Percentiles rank a stretch among this genome's conserved stretches.
These are phyloP conservation scores for Rhodotorula sp. DNA, from an alignment of 1,284 basidiomycete genomes.

Conservation along the genomic window DNA sequence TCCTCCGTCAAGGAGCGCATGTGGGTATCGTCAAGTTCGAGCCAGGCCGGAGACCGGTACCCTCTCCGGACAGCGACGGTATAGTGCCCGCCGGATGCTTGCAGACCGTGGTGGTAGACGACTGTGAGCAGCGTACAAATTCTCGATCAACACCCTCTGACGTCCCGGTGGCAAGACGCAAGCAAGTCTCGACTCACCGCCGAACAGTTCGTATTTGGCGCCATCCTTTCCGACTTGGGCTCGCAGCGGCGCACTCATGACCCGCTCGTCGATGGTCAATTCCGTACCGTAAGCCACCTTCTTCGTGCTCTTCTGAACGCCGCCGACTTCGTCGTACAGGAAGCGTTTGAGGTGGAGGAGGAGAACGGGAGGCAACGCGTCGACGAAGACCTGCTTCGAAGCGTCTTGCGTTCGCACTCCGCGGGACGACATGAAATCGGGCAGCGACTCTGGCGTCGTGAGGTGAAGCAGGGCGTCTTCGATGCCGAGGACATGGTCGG, in stretches of 20 bases:
- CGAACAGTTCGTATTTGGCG: slow-evolving; percentile 79
- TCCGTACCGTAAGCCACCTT: slow-evolving; percentile 75
- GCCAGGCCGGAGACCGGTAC: slow-evolving; percentile 56
- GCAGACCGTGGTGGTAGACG: slow-evolving; percentile 89
- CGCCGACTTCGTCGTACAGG: slow-evolving; percentile 79
- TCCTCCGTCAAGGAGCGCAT: slow-evolving; percentile 15
- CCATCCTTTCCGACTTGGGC: slow-evolving; percentile 46
- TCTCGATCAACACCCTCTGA: background rate
- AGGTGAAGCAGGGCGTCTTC: slow-evolving; percentile 79
- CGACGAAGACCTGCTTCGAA: slow-evolving; percentile 83
- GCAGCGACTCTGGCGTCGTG: slow-evolving; percentile 75
- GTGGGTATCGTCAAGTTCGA: slow-evolving; percentile 61
- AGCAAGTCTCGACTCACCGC: slow-evolving; percentile 58
- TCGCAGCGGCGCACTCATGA: slow-evolving; percentile 62
- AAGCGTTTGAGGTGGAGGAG: slow-evolving; percentile 93
- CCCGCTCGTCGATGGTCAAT: slow-evolving; percentile 71
- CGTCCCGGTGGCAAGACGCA: background rate
- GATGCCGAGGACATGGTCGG: slow-evolving; percentile 71
- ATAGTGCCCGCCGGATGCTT: slow-evolving; percentile 92
- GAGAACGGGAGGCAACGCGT: slow-evolving; percentile 78
- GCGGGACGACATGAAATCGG: slow-evolving; percentile 49
- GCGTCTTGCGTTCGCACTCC: slow-evolving; percentile 71
- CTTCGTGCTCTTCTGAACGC: slow-evolving; percentile 82
- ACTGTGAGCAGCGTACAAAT: slow-evolving; percentile 53
- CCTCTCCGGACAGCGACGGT: slow-evolving; percentile 87